Evolutionary conservation across 345 rosid genomes (phyloP).

Genomic region (Mercurialis annua): DNA sequence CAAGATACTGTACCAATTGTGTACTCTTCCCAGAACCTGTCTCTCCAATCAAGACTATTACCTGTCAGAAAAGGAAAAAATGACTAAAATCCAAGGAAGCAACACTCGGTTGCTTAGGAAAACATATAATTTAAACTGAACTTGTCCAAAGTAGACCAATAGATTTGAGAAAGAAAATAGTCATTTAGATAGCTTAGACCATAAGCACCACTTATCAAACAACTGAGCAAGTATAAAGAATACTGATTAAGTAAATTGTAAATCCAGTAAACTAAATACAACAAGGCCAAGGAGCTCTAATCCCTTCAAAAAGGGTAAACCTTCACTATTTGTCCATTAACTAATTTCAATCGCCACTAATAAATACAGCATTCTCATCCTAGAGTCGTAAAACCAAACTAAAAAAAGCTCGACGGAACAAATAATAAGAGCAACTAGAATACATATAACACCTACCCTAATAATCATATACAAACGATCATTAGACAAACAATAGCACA

Average conservation of each 20-base stretch:
- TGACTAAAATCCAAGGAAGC: neutral
- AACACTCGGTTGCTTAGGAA: neutral
- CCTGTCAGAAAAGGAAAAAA: slow-evolving; percentile 37
- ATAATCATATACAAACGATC: neutral
- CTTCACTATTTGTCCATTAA: neutral
- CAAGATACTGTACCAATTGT: slow-evolving; percentile 83
- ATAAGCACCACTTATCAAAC: neutral
- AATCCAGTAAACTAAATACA: neutral
- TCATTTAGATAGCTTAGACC: too few species aligned
- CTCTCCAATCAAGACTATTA: slow-evolving; percentile 79
- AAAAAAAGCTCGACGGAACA: neutral
- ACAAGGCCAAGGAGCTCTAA: neutral
- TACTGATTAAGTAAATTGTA: neutral
- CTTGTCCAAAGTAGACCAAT: neutral
- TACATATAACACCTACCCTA: neutral
- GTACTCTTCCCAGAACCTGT: slow-evolving; percentile 98
- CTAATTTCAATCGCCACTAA: neutral
- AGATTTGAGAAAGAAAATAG: neutral
- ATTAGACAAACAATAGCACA: neutral
- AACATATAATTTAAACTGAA: neutral
- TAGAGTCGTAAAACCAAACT: neutral
- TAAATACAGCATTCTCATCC: neutral
- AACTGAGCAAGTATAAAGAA: neutral
- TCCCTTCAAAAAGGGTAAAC: neutral
- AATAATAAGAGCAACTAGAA: neutral